These are phyloP conservation scores for Nakaseomyces nivariensis DNA, from an alignment of 1,139 yeast species.

Conservation along the genomic window DNA sequence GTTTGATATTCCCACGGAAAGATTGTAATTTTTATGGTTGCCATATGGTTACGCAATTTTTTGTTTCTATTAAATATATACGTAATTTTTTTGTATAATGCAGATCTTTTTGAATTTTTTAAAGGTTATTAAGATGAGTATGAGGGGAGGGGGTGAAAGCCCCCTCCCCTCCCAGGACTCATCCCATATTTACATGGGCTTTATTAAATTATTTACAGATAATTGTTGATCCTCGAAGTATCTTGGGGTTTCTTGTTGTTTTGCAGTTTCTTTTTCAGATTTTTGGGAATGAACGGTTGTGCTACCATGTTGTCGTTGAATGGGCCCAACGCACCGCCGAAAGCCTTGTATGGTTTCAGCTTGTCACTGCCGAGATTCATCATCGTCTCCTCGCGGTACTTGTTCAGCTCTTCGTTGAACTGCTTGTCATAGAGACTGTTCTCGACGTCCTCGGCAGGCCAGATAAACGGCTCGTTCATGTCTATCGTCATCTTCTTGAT, in stretches of 20 bases:
- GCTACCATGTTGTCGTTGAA: constrained; percentile 46
- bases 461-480: constrained; percentile 83
- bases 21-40: too few relatives aligned
- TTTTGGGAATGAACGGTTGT: constrained; percentile 57
- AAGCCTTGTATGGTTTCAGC: constrained; percentile 58
- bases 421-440: constrained; percentile 32
- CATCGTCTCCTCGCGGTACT: constrained; percentile 37
- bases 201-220: background rate
- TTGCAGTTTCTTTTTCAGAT: constrained; percentile 30
- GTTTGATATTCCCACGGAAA: too few relatives aligned
- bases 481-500: constrained; percentile 91
- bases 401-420: constrained; percentile 32
- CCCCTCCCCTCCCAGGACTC: too few relatives aligned
- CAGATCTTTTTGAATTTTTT: too few relatives aligned
- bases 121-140: too few relatives aligned
- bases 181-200: too few relatives aligned
- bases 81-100: too few relatives aligned
- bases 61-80: too few relatives aligned
- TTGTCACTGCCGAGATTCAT: constrained; percentile 56
- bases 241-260: background rate
- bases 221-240: background rate
- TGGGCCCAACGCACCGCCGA: constrained; percentile 68
- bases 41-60: too few relatives aligned
- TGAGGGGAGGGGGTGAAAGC: too few relatives aligned
- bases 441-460: constrained; percentile 64